A percentile compares a stretch with the other conserved stretches of the same genome.
Conservation (phyloP, 2,329 filamentous ascomycete species). For the Beauveria brongniartii region DNA sequence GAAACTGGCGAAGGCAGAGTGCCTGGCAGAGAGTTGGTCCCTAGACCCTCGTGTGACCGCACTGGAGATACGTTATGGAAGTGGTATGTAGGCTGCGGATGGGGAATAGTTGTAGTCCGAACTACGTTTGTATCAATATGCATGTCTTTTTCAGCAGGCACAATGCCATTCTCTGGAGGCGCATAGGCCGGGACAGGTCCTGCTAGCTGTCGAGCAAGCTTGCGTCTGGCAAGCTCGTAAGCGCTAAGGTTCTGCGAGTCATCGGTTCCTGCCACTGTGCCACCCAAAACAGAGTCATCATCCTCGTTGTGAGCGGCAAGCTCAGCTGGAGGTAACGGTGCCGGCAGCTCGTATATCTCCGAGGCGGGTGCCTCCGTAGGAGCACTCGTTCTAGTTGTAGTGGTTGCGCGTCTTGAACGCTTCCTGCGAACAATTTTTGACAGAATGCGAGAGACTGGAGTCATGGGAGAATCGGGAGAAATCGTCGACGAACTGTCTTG, state of each 20-base stretch:
- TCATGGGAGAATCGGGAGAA: conserved; percentile 18
- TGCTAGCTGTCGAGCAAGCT: conserved; percentile 42
- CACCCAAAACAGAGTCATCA: conserved; percentile 29
- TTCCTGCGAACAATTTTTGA: conserved; percentile 33
- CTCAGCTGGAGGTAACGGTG: conserved; percentile 37
- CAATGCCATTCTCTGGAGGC: conserved; percentile 26
- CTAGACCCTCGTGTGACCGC: conserved; percentile 16
- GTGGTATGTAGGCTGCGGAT: conserved; percentile 1
- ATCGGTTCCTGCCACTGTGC: conserved; percentile 33
- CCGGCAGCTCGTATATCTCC: conserved; percentile 45
- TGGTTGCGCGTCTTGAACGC: conserved; percentile 19
- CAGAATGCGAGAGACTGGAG: conserved; percentile 24
- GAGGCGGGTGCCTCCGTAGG: conserved; percentile 32
- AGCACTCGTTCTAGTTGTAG: conserved; percentile 18
- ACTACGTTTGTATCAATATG: conserved; percentile 14
- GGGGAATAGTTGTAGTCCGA: conserved; percentile 14
- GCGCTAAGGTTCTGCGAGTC: conserved; percentile 32
- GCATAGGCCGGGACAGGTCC: conserved; percentile 42
- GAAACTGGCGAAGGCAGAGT: conserved; percentile 42
- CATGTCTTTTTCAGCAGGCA: conserved; percentile 24
- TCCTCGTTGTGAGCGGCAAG: conserved; percentile 34
- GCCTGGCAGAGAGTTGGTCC: conserved; percentile 29
- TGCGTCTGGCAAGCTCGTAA: conserved; percentile 44
- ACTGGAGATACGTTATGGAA: conserved; percentile 14
- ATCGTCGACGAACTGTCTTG: conserved; percentile 31